A percentile compares a stretch with the other conserved stretches of the same genome.
phyloP scores from a whole-genome alignment of 495 filamentous ascomycete species.

The Viridothelium virens region DNA sequence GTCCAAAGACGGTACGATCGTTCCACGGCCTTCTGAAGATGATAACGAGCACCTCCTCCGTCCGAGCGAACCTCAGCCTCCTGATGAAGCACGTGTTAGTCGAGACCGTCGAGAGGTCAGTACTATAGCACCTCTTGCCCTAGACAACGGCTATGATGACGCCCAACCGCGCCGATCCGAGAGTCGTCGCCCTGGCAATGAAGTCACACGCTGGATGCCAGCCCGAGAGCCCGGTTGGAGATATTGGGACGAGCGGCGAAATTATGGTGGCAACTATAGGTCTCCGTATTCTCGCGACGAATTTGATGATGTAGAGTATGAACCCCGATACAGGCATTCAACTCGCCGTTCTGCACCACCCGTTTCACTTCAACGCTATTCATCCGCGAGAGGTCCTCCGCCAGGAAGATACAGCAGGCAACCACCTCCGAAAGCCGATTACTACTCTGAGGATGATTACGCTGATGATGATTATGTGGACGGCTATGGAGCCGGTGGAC shows the following conservation, averaged over 20 bases:
- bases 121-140: neutral
- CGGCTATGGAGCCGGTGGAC: neutral
- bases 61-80: neutral
- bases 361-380: neutral
- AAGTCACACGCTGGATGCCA: slow-evolving; percentile 1
- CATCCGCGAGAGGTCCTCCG: neutral
- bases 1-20: neutral
- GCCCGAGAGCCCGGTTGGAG: neutral
- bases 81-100: neutral
- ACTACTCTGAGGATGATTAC: slow-evolving; percentile 6
- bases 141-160: neutral
- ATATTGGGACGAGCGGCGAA: slow-evolving; percentile 1
- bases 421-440: neutral
- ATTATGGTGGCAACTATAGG: neutral
- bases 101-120: slow-evolving; percentile 5
- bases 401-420: neutral
- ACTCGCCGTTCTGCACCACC: neutral
- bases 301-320: neutral
- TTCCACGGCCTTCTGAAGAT: neutral
- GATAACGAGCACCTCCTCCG: neutral
- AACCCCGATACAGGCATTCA: neutral
- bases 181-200: slow-evolving; percentile 6
- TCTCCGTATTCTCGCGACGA: slow-evolving; percentile 5
- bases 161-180: neutral
- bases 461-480: slow-evolving; percentile 4